phyloP scores from a whole-genome alignment of 352 stramenopile species.

The Globisporangium lucens region DNA sequence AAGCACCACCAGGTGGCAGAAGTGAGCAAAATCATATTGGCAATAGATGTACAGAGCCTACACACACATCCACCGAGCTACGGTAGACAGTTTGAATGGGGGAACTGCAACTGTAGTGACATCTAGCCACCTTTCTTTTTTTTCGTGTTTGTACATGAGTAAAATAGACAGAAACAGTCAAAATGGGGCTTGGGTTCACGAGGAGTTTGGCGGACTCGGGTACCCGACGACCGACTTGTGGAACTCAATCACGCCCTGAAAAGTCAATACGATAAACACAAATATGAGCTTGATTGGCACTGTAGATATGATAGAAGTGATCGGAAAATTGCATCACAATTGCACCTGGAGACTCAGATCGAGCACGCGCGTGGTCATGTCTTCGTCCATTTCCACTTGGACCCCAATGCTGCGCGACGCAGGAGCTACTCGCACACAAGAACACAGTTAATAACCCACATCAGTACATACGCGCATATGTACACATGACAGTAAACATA shows the following conservation, averaged over 20 bases:
- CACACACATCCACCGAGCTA: neutral
- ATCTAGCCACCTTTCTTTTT: neutral
- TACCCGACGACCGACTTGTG: slow-evolving; percentile 55
- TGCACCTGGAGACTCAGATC: slow-evolving; percentile 72
- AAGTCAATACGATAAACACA: neutral
- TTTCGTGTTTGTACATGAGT: neutral
- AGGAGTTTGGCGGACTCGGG: slow-evolving; percentile 34
- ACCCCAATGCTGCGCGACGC: slow-evolving; percentile 62
- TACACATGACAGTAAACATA: neutral
- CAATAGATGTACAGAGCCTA: slow-evolving; percentile 5
- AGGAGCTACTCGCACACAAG: slow-evolving; percentile 29
- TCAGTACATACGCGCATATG: neutral
- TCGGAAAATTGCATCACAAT: neutral
- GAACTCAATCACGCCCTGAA: slow-evolving; percentile 69
- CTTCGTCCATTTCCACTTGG: slow-evolving; percentile 75
- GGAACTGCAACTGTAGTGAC: neutral
- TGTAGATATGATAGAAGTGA: neutral
- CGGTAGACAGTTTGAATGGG: neutral
- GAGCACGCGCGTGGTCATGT: slow-evolving; percentile 77
- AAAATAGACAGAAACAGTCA: slow-evolving; percentile 1
- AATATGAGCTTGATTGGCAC: too few species aligned
- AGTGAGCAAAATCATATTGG: neutral
- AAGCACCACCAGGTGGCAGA: neutral
- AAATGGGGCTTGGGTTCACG: slow-evolving; percentile 4
- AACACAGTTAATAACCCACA: neutral